Evolutionary conservation across 257 asterid species (phyloP).

Genomic region (Solanum verrucosum): DNA sequence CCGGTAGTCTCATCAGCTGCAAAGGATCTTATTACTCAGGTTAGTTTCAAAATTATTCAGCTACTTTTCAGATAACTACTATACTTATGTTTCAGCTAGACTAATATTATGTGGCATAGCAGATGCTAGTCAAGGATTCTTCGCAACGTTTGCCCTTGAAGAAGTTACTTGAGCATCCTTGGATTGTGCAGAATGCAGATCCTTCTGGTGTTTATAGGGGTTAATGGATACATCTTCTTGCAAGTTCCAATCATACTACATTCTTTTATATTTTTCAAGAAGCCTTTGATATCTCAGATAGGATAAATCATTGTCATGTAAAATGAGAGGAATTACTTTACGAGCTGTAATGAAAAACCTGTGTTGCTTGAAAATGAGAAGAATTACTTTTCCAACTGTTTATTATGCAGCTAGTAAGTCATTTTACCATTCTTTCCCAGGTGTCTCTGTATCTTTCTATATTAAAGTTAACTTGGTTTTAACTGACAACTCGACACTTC

Average conservation of each 20-base stretch:
- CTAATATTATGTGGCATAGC: neutral
- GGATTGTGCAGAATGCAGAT: conserved; percentile 91
- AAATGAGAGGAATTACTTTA: neutral
- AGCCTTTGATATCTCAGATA: neutral
- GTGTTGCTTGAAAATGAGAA: neutral
- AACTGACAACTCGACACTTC: neutral
- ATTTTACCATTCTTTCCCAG: neutral
- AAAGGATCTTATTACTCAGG: conserved; percentile 91
- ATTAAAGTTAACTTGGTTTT: neutral
- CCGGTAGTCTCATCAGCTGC: conserved; percentile 82
- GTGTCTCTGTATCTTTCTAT: neutral
- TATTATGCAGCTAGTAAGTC: neutral
- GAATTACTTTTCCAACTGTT: neutral
- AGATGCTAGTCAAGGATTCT: conserved; percentile 95
- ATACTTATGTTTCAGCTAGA: neutral
- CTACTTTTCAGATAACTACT: neutral
- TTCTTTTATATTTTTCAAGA: neutral
- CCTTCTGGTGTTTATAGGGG: conserved; percentile 77
- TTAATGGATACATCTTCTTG: neutral
- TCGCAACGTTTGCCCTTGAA: conserved; percentile 71
- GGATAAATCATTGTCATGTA: neutral
- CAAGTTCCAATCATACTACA: neutral
- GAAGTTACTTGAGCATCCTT: conserved; percentile 88
- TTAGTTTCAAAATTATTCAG: neutral
- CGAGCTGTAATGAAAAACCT: neutral